Evolutionary conservation across 768 basidiomycete species (phyloP).

Genomic region (Boletellus ananas): DNA sequence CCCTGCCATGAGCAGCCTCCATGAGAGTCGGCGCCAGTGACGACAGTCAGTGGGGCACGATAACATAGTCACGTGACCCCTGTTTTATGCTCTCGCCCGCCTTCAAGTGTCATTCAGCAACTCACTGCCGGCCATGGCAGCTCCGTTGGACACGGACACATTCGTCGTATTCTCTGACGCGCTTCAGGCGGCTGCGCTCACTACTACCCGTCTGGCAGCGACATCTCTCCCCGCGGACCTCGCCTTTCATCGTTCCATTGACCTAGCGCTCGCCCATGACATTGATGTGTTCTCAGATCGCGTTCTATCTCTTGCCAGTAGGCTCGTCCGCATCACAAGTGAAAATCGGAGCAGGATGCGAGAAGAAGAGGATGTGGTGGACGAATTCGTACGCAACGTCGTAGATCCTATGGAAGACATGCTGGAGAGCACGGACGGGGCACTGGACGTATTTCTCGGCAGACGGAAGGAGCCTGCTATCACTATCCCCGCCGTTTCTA

Average conservation of each 20-base stretch:
- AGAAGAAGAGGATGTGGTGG: slow-evolving; percentile 77
- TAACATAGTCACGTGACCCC: slow-evolving; percentile 5
- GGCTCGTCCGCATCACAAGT: slow-evolving; percentile 51
- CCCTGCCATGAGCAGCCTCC: not conserved
- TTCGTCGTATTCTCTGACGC: slow-evolving; percentile 55
- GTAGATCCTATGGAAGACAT: slow-evolving; percentile 85
- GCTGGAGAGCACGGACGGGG: slow-evolving; percentile 81
- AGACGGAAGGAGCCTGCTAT: slow-evolving; percentile 65
- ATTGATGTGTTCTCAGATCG: slow-evolving; percentile 67
- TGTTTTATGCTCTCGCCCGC: slow-evolving; percentile 1
- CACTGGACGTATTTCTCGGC: slow-evolving; percentile 75
- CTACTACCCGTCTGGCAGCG: slow-evolving; percentile 59
- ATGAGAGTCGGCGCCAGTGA: too few relatives aligned
- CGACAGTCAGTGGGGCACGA: not conserved
- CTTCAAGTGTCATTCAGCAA: not conserved
- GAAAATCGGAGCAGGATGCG: slow-evolving; percentile 40
- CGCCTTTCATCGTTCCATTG: slow-evolving; percentile 85
- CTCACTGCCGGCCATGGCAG: slow-evolving; percentile 10
- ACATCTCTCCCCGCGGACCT: slow-evolving; percentile 68
- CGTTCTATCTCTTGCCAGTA: slow-evolving; percentile 64
- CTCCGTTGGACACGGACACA: slow-evolving; percentile 17
- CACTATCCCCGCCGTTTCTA: slow-evolving; percentile 43
- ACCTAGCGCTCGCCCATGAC: slow-evolving; percentile 60
- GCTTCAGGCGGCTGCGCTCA: slow-evolving; percentile 59
- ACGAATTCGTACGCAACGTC: slow-evolving; percentile 72